Evolutionary conservation across 371 early-diverging fungal genomes (phyloP).

Genomic region (Amoeboradix gromovi): DNA sequence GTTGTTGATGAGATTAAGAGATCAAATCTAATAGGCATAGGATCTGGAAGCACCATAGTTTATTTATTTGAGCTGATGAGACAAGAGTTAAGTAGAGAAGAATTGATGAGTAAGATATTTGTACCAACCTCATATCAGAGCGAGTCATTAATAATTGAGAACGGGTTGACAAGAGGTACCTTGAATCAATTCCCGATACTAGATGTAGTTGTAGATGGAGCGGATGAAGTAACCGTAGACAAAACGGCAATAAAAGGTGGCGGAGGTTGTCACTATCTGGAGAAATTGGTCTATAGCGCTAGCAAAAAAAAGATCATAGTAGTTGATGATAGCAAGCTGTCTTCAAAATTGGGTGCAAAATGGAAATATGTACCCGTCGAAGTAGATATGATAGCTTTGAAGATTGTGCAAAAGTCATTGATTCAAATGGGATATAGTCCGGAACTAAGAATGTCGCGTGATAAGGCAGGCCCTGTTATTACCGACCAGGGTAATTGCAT

Average conservation of each 20-base stretch:
- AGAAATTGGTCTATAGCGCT: constrained; percentile 57
- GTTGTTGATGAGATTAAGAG: background rate
- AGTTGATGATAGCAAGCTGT: constrained; percentile 59
- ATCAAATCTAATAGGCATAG: background rate
- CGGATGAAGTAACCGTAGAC: constrained; percentile 37
- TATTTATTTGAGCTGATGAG: background rate
- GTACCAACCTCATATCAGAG: background rate
- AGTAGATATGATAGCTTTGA: constrained; percentile 47
- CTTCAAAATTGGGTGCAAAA: constrained; percentile 11
- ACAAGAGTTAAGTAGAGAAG: background rate
- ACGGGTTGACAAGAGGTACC: constrained; percentile 9
- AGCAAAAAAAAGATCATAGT: constrained; percentile 52
- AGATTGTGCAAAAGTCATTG: constrained; percentile 15
- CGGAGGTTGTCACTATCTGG: constrained; percentile 67
- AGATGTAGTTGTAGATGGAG: constrained; percentile 70
- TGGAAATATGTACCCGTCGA: constrained; percentile 47
- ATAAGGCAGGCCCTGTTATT: constrained; percentile 74
- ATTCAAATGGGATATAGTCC: constrained; percentile 19
- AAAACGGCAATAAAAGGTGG: constrained; percentile 56
- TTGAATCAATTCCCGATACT: constrained; percentile 21
- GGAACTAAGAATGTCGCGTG: constrained; percentile 42
- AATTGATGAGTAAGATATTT: background rate
- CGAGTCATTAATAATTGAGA: constrained; percentile 3
- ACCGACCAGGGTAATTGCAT: constrained; percentile 81
- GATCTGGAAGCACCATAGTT: background rate